Evolutionary conservation across 768 basidiomycete genomes (phyloP).

Genomic region (Polyporus arcularius): DNA sequence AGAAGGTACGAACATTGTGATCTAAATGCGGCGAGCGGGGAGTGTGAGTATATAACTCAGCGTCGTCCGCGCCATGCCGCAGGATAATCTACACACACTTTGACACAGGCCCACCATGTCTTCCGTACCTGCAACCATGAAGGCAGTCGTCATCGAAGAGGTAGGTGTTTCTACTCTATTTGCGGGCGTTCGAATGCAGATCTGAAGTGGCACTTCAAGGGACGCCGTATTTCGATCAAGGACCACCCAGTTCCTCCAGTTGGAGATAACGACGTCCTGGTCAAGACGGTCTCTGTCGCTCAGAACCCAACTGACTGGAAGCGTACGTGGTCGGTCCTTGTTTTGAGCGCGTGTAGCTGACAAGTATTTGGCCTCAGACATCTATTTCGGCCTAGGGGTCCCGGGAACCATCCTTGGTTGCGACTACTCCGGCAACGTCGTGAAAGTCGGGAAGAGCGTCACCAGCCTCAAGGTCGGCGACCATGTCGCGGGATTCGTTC

Average conservation of each 20-base stretch:
- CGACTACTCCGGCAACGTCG: slow-evolving; percentile 30
- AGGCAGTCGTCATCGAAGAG: background rate
- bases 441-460: slow-evolving; percentile 23
- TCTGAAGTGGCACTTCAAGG: background rate
- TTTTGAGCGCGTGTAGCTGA: background rate
- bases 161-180: background rate
- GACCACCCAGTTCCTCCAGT: slow-evolving; percentile 19
- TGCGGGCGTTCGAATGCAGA: background rate
- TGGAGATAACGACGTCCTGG: slow-evolving; percentile 21
- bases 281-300: slow-evolving; percentile 18
- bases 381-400: slow-evolving; percentile 1
- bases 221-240: slow-evolving; percentile 11
- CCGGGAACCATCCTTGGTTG: slow-evolving; percentile 24
- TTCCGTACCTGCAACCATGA: background rate
- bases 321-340: background rate
- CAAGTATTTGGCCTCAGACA: slow-evolving; percentile 4
- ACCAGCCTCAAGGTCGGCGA: slow-evolving; percentile 24
- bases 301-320: slow-evolving; percentile 25
- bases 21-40: too few species aligned
- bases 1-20: too few species aligned
- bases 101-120: background rate
- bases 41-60: too few species aligned
- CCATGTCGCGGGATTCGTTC: slow-evolving; percentile 30
- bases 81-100: too few species aligned
- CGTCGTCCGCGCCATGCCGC: too few species aligned